Evolutionary conservation across 2,329 filamentous ascomycete genomes (phyloP), one percentile per base, ranked within the genome.

Genomic region (Cordyceps fumosorosea): DNA sequence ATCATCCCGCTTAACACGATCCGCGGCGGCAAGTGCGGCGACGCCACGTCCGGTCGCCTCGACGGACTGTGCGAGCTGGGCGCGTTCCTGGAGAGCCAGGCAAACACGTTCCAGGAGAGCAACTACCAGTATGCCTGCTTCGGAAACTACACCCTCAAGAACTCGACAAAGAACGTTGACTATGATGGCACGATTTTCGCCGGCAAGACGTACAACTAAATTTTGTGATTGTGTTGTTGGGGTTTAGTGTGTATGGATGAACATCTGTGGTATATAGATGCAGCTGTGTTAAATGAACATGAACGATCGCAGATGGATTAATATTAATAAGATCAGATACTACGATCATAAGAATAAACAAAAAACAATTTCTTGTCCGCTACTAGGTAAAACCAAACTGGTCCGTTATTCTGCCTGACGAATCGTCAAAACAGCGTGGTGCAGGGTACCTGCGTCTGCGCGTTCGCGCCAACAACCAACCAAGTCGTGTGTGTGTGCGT

Each of bases 41-140:
- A 57, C 55, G 29, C 29, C n/a, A 63, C 60, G 2, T 40, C 64
- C 24, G 72, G 71, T 2, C 70, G 79, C 20, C 71, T 73, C 3
- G 79, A 81, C 67, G 79, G 79, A 1, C 56, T 81, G 65, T 81
- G 79, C 68, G 67, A 72, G 3, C 64, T 81, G 65, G 66, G 71
- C 8, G 68, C 69, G 10, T 81, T 81, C 64, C 45, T 81, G 1
- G 66, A 68, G 8, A 77, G 75, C 64, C 78, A 80, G 68, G 66
- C 70, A 24, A 68, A 73, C 52, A 70, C 74, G 8, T 72, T 73
- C 53, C 68, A 70, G 50, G 56, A 77, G 65, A 74, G 75, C 32
- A 80, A 81, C 64, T 81, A 80, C 67, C 69, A 78, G 16, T 80
- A 75, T 65, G 77, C 75, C 44, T 81, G 79, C 67, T 80, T 79